Evolutionary conservation across 495 filamentous ascomycete genomes (phyloP).

Genomic region (Parathielavia hyrcaniae): DNA sequence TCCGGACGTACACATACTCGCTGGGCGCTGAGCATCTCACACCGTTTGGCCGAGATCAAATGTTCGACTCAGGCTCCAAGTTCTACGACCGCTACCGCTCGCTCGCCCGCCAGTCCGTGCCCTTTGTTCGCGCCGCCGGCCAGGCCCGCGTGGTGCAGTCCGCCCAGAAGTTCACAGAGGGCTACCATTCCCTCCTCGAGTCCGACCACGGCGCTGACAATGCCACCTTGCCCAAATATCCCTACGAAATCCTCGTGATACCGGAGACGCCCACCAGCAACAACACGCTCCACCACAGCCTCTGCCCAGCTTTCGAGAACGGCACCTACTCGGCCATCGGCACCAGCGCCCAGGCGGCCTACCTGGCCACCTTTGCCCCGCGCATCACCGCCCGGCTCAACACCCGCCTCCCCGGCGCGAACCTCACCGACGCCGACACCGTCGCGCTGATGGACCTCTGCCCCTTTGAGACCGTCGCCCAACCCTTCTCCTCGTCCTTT

Average conservation of each 20-base stretch:
- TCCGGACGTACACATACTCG: slow-evolving; percentile 62
- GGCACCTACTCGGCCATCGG: slow-evolving; percentile 43
- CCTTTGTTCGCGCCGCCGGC: slow-evolving; percentile 67
- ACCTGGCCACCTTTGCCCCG: slow-evolving; percentile 52
- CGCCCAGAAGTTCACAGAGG: slow-evolving; percentile 64
- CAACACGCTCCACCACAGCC: slow-evolving; percentile 68
- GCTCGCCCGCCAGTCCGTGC: slow-evolving; percentile 48
- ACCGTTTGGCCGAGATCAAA: slow-evolving; percentile 61
- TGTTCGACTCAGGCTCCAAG: slow-evolving; percentile 65
- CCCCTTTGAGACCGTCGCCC: slow-evolving; percentile 67
- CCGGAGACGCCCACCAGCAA: slow-evolving; percentile 57
- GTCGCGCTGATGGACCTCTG: slow-evolving; percentile 79
- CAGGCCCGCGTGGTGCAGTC: slow-evolving; percentile 68
- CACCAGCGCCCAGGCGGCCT: slow-evolving; percentile 46
- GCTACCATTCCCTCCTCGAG: slow-evolving; percentile 56
- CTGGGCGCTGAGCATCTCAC: slow-evolving; percentile 73
- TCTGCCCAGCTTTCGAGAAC: slow-evolving; percentile 58
- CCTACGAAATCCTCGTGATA: slow-evolving; percentile 57
- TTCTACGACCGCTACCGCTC: slow-evolving; percentile 65
- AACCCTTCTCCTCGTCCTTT: too few species aligned
- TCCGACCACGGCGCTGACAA: slow-evolving; percentile 32
- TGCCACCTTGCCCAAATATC: slow-evolving; percentile 31
- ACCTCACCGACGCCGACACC: slow-evolving; percentile 49
- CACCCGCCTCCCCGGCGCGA: slow-evolving; percentile 52
- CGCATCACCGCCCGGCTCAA: slow-evolving; percentile 59